Evolutionary conservation across 257 asterid genomes (phyloP), one percentile per base, ranked within the genome.

Genomic region (Solanum okadae): DNA sequence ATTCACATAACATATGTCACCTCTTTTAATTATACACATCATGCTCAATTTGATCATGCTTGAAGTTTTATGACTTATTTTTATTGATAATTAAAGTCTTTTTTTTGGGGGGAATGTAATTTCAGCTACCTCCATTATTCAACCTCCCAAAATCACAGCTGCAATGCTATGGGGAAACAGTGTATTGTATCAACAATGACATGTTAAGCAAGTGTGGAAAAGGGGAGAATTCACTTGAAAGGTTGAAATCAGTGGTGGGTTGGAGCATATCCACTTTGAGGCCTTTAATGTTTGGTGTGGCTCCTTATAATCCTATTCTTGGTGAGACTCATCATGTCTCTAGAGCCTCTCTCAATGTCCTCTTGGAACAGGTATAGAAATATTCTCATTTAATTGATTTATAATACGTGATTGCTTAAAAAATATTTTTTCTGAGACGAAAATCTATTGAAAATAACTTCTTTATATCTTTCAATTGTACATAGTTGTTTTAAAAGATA

Each of bases 291-390:
- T 96, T 97, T n/a, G 99, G 98, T 5, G 87, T 95, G 84, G 98
- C 97, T 35, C 99, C 99, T 4, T 97, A 92, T 87, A 97, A 97
- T 92, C 97, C 99, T 20, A 83, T 96, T 31, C 98, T 97, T 42
- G 99, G 99, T 46, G 99, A 97, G 88, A 96, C 98, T 87, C 99
- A 97, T 88, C 98, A 97, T 88, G 98, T 94, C 86, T 94, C 98
- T 7, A 89, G 78, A 67, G 93, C 92, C 23, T 88, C 93, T 22
- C 91, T 97, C 42, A 95, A 96, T 85, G 98, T 97, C 16, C 87
- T 97, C 3, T 83, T 96, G 3, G 98, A 97, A 90, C 98, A 97
- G 98, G 98, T 94, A 90, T 20, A 77, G 52, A 10, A 13, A 40
- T n/a, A 23, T 37, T 20, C 33, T 76, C 22, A 11, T 76, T 12